These are phyloP conservation scores for Akanthomyces lecanii DNA, from an alignment of 2,329 filamentous ascomycete genomes.

Conservation along the genomic window DNA sequence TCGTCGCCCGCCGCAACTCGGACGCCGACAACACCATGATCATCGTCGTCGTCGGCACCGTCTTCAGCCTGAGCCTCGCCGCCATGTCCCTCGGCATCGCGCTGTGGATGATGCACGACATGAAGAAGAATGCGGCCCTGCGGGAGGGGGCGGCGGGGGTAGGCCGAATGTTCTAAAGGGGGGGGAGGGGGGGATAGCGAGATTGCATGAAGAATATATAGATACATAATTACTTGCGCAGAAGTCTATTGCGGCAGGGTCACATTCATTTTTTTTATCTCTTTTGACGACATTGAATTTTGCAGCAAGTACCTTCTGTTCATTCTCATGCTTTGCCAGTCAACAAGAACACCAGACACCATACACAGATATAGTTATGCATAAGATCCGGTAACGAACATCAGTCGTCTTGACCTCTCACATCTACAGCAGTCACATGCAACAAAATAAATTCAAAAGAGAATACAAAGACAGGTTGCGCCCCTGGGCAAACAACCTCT, in stretches of 20 bases:
- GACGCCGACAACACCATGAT: constrained; percentile 30
- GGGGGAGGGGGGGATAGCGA: neutral
- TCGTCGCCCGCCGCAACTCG: constrained; percentile 23
- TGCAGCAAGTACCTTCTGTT: neutral
- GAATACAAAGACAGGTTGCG: neutral
- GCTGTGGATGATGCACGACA: constrained; percentile 14
- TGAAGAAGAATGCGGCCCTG: constrained; percentile 10
- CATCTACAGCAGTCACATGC: neutral
- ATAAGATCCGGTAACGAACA: too few species aligned
- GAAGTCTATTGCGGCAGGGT: neutral
- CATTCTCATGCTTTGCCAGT: too few species aligned
- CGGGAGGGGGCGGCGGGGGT: neutral
- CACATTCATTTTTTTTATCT: too few species aligned
- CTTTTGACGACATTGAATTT: too few species aligned
- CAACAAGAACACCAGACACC: too few species aligned
- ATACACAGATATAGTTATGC: neutral
- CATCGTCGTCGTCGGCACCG: constrained; percentile 25
- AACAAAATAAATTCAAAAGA: neutral
- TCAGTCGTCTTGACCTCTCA: too few species aligned
- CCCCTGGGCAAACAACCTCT: neutral
- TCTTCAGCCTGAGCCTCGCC: constrained; percentile 22
- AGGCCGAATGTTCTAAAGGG: neutral
- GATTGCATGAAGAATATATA: neutral
- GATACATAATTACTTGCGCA: neutral
- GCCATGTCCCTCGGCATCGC: neutral